These are phyloP conservation scores for Bolboschoenus planiculmis DNA, from an alignment of 176 grass and related monocot genomes.

Conservation along the genomic window DNA sequence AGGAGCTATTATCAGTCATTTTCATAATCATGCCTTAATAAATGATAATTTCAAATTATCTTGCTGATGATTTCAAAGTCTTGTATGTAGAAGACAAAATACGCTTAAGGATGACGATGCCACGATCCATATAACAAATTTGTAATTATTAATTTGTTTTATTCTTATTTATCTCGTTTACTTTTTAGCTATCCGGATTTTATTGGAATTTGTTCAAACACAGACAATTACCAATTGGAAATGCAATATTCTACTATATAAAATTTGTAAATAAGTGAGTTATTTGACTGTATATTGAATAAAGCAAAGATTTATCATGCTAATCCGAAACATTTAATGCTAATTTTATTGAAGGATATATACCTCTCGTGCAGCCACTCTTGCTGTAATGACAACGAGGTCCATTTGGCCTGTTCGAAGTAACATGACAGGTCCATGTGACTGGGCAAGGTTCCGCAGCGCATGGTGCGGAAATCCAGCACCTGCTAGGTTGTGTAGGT, in stretches of 20 bases:
- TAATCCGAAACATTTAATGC: not conserved
- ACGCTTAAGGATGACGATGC: too few species aligned
- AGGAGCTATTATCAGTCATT: too few species aligned
- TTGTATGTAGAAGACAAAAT: too few species aligned
- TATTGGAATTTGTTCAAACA: too few species aligned
- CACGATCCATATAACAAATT: too few species aligned
- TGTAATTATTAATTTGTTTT: too few species aligned
- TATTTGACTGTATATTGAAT: not conserved
- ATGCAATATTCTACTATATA: not conserved
- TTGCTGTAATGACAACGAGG: constrained; percentile 22
- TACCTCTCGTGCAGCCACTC: constrained; percentile 22
- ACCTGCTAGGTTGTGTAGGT: constrained; percentile 33
- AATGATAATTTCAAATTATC: too few species aligned
- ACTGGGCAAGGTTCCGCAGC: constrained; percentile 15
- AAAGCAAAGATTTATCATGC: not conserved
- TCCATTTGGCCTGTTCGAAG: constrained; percentile 25
- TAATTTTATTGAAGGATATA: not conserved
- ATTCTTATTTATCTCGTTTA: too few species aligned
- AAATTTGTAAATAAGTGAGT: not conserved
- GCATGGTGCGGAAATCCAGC: constrained; percentile 22
- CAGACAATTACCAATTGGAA: not conserved
- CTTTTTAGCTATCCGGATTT: too few species aligned
- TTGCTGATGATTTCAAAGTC: too few species aligned
- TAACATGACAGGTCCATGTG: constrained; percentile 4
- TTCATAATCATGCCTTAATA: too few species aligned